Base-by-base conservation (phyloP, 768 basidiomycete genomes). In the Lyophyllum shimeji region DNA sequence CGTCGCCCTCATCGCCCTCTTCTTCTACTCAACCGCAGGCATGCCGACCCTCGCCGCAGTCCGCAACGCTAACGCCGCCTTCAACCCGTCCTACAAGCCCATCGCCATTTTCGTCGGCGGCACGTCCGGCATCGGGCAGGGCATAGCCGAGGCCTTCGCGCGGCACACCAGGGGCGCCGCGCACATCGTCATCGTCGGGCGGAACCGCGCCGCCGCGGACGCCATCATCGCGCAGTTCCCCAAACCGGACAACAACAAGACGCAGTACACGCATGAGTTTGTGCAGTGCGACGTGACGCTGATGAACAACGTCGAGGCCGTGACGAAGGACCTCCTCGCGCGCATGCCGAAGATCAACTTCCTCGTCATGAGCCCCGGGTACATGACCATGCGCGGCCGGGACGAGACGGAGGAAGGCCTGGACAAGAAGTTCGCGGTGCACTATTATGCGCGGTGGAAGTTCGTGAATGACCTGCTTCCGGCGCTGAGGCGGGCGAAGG, bases 371-470 rank as follows among this genome's bases (percentile, higher is more conserved):
- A 71, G 75, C 9, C 65, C 79, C 9, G 82, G 81, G 0, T 63
- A 77, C 43, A 50, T 81, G 55, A 68, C 74, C 9, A 58, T 74
- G 62, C 65, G 66, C 7, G 78, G 78, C 12, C 59, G 65, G 27
- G 62, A 69, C 20, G 69, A 69, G 49, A 72, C 73, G 3, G 63
- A 66, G 47, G 73, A 74, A 44, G 71, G 71, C 1, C 65, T 73
- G 24, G 73, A 74, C 56, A 67, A 53, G 40, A 73, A 72, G 46
- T 57, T 74, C n/a, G 73, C 69, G 1, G 62, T 81, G 51, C 74
- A 80, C 50, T 82, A 83, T 63, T 84, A 84, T 62, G 69, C 76
- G 21, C 67, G 82, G 45, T 81, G 74, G 77, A 76, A 76, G 60
- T 82, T 83, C 63, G 72, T 74, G 21, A 49, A 74, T 34, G 76